phyloP scores from a whole-genome alignment of 2,329 filamentous ascomycete species.

The Macrophomina pseudophaseolina region DNA sequence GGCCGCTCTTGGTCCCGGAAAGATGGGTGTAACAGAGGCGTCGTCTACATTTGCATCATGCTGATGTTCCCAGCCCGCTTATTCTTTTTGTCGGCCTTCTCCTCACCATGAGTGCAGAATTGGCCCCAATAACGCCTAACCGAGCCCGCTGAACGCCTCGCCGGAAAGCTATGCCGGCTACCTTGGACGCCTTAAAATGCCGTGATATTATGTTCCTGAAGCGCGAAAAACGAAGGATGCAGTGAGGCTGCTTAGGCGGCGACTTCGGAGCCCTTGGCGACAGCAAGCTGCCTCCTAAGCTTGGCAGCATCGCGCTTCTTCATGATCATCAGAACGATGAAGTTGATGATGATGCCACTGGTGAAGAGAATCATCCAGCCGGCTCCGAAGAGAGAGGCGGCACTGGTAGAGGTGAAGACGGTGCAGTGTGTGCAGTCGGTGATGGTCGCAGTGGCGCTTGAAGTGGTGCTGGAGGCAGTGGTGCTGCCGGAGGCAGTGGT shows the following conservation, averaged over 20 bases:
- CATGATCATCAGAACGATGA: constrained; percentile 10
- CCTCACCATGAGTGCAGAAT: not conserved
- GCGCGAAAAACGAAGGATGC: not conserved
- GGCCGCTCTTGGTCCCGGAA: not conserved
- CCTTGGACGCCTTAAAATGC: not conserved
- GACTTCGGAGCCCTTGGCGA: not conserved
- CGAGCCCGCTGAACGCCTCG: not conserved
- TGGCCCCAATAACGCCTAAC: not conserved
- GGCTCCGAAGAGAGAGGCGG: constrained; percentile 10
- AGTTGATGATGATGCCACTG: not conserved
- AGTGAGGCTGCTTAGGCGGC: not conserved
- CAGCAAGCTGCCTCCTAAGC: not conserved
- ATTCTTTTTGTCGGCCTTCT: not conserved
- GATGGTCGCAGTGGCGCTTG: not conserved
- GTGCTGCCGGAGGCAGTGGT: not conserved
- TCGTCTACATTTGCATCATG: not conserved
- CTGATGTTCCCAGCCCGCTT: not conserved
- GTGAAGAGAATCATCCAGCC: not conserved
- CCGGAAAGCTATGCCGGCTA: not conserved
- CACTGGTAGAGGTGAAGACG: constrained; percentile 10
- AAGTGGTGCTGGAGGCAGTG: constrained; percentile 10
- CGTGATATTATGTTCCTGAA: not conserved
- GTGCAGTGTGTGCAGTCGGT: constrained; percentile 23
- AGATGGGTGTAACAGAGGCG: not conserved
- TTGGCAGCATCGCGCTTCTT: constrained; percentile 6